Percentiles rank a stretch among this genome's conserved stretches.
These are phyloP conservation scores for Quercus bicolor DNA, from an alignment of 306 rosid species.

Conservation along the genomic window DNA sequence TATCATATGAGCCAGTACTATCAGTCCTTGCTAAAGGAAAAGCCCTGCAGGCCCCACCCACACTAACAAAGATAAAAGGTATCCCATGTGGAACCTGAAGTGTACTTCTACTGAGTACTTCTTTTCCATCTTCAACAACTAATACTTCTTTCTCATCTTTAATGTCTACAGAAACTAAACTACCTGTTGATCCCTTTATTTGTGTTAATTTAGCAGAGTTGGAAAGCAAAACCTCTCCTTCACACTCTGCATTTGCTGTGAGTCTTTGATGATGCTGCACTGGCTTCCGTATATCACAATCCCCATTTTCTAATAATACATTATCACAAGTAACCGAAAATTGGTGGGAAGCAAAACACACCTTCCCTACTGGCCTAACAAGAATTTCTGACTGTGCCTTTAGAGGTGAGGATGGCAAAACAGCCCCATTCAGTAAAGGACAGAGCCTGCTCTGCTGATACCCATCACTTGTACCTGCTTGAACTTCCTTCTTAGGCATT, in stretches of 20 bases:
- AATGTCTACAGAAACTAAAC: constrained; percentile 19
- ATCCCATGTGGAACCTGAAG: constrained; percentile 84
- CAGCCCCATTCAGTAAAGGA: constrained; percentile 76
- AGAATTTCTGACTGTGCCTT: constrained; percentile 61
- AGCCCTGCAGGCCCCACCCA: constrained; percentile 82
- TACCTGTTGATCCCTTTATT: constrained; percentile 14
- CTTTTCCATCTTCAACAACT: constrained; percentile 57
- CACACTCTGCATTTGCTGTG: constrained; percentile 36
- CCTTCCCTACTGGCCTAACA: constrained; percentile 86
- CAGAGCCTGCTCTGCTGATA: constrained; percentile 42
- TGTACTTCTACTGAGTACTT: constrained; percentile 50
- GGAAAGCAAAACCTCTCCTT: constrained; percentile 39
- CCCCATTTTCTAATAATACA: constrained; percentile 67
- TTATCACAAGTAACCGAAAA: constrained; percentile 50
- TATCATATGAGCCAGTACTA: constrained; percentile 50
- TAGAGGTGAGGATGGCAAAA: constrained; percentile 59
- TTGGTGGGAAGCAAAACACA: constrained; percentile 45
- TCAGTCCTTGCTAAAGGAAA: constrained; percentile 45
- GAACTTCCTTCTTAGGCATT: constrained; percentile 55
- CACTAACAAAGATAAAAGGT: constrained; percentile 70
- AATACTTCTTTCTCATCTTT: constrained; percentile 44
- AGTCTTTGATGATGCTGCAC: constrained; percentile 53
- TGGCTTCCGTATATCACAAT: constrained; percentile 74
- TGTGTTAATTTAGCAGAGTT: constrained; percentile 46
- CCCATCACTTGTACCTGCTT: constrained; percentile 29